These are phyloP conservation scores for Talaromyces ruber DNA, from an alignment of 495 filamentous ascomycete species.

Conservation along the genomic window DNA sequence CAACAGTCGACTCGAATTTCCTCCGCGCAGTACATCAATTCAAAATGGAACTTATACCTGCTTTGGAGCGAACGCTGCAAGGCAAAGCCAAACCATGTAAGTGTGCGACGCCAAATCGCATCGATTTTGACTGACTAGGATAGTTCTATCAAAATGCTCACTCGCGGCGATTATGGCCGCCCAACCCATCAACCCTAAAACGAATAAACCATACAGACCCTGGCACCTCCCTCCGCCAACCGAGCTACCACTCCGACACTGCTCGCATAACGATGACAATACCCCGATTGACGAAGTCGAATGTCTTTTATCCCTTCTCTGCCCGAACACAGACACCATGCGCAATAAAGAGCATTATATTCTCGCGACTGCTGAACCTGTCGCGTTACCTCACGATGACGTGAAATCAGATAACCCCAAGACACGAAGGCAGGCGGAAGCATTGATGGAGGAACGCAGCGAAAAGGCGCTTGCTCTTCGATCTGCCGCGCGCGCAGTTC, in stretches of 20 bases:
- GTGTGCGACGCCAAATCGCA: conserved; percentile 13
- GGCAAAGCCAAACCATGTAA: conserved; percentile 77
- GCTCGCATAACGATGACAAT: conserved; percentile 76
- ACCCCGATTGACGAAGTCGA: conserved; percentile 66
- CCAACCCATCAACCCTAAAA: conserved; percentile 37
- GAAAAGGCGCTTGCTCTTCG: conserved; percentile 27
- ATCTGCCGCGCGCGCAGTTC: conserved; percentile 30
- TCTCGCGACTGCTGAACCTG: conserved; percentile 58
- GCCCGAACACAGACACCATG: conserved; percentile 49
- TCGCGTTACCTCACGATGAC: conserved; percentile 11
- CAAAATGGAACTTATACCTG: conserved; percentile 71
- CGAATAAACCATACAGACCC: conserved; percentile 33
- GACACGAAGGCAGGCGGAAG: conserved; percentile 22
- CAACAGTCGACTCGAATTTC: conserved; percentile 68
- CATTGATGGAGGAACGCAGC: conserved; percentile 14
- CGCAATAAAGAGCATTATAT: conserved; percentile 88
- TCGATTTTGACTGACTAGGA: conserved; percentile 6
- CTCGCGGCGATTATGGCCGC: conserved; percentile 35
- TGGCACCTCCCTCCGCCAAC: conserved; percentile 36
- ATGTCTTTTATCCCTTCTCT: conserved; percentile 72
- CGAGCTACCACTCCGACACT: conserved; percentile 72
- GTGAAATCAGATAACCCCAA: conserved; percentile 18
- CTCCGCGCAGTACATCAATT: conserved; percentile 62
- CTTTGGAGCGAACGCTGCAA: conserved; percentile 66
- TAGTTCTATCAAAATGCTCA: conserved; percentile 57